phyloP scores from a whole-genome alignment of 306 rosid species.

The Canavalia gladiata region DNA sequence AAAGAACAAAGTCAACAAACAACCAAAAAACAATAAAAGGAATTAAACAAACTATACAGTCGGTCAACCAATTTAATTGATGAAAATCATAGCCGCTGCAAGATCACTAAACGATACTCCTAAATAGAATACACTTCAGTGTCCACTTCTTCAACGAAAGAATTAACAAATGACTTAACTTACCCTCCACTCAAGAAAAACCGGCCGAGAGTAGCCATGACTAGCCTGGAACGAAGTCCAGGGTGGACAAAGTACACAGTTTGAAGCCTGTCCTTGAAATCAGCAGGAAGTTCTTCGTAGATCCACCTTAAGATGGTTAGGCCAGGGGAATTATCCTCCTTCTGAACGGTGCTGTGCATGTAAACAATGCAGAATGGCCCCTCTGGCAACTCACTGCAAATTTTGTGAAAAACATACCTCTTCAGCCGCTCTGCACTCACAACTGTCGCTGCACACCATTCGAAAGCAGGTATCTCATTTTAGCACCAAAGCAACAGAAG shows the following conservation, averaged over 20 bases:
- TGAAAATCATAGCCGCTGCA: neutral
- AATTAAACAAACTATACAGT: neutral
- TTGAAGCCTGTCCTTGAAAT: conserved; percentile 85
- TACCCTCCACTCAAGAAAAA: conserved; percentile 92
- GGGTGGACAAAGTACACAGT: conserved; percentile 87
- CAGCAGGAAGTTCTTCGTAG: conserved; percentile 84
- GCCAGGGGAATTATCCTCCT: conserved; percentile 95
- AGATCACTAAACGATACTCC: neutral
- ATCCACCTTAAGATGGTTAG: conserved; percentile 95
- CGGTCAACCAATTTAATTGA: neutral
- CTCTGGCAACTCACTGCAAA: conserved; percentile 76
- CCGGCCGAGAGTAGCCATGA: conserved; percentile 87
- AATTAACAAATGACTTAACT: conserved; percentile 43
- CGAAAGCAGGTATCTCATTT: conserved; percentile 35
- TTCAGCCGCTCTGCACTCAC: conserved; percentile 85
- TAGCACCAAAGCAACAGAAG: conserved; percentile 10
- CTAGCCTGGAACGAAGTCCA: conserved; percentile 87
- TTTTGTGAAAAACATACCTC: conserved; percentile 76
- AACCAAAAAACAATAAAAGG: neutral
- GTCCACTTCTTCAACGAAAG: conserved; percentile 4
- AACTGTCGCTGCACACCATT: conserved; percentile 71
- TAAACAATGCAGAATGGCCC: conserved; percentile 87
- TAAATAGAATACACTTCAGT: neutral
- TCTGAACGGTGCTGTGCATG: conserved; percentile 82
- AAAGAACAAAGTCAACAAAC: conserved; percentile 12